These are phyloP conservation scores for Durusdinium trenchii DNA, from an alignment of 73 alveolate genomes.

Conservation along the genomic window DNA sequence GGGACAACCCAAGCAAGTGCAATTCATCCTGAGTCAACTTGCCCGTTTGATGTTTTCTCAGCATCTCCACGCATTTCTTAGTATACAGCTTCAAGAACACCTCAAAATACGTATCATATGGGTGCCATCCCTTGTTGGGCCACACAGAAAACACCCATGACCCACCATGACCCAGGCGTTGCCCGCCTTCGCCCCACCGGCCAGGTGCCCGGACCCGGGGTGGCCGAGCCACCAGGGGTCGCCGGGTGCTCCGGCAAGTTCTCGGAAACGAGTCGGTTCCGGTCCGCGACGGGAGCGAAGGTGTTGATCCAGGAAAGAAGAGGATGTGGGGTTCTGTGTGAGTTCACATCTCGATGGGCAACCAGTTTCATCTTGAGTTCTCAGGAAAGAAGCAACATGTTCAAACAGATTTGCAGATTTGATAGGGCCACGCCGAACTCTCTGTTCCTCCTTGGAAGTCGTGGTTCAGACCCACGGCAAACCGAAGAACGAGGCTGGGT, in stretches of 20 bases:
- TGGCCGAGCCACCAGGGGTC: constrained; percentile 80
- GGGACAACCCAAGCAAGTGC: no score
- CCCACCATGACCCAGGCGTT: not conserved
- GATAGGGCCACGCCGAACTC: not conserved
- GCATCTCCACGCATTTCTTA: not conserved
- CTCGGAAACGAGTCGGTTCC: not conserved
- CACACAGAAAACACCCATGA: not conserved
- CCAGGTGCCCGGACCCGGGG: constrained; percentile 39
- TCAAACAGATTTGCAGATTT: not conserved
- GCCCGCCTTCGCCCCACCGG: not conserved
- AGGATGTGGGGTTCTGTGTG: not conserved
- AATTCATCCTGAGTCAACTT: no score
- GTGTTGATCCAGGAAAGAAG: not conserved
- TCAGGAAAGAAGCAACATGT: not conserved
- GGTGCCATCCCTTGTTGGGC: not conserved
- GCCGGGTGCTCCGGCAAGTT: constrained; percentile 88
- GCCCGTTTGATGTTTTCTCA: not conserved
- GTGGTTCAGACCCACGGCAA: not conserved
- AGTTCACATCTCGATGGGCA: not conserved
- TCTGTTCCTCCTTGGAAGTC: not conserved
- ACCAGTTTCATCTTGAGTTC: not conserved
- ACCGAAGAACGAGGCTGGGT: not conserved
- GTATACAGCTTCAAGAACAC: not conserved
- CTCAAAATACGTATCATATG: not conserved
- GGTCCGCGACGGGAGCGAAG: not conserved